A percentile compares a stretch with the other conserved stretches of the same genome.
Conservation (phyloP, 2,329 filamentous ascomycete genomes). For the Penicillium fuscoglaucum region DNA sequence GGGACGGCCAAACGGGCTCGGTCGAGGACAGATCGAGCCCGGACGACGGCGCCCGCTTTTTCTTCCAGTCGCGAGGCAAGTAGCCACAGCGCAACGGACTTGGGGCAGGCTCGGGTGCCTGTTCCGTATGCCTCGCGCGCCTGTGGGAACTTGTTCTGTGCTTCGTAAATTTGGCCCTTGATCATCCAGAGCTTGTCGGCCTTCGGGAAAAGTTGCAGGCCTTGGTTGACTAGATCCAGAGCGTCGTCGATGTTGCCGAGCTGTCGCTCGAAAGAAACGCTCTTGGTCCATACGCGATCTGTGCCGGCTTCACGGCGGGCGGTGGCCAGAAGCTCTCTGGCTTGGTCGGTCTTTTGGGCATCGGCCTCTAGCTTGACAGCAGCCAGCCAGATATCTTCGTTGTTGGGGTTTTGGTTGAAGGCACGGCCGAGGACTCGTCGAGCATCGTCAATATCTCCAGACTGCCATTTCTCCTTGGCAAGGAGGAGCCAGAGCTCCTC, state of each 20-base stretch:
- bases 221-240: constrained; percentile 83
- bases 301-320: constrained; percentile 88
- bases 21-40: constrained; percentile 91
- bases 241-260: constrained; percentile 76
- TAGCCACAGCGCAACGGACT: constrained; percentile 84
- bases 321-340: constrained; percentile 74
- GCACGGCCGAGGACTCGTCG: constrained; percentile 81
- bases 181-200: constrained; percentile 95
- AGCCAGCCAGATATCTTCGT: constrained; percentile 96
- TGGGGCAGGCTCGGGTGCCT: constrained; percentile 82
- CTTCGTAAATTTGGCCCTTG: constrained; percentile 96
- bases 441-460: constrained; percentile 83
- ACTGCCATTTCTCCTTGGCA: constrained; percentile 90
- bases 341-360: constrained; percentile 77
- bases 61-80: constrained; percentile 88
- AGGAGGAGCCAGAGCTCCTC: constrained; percentile 95
- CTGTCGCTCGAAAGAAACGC: constrained; percentile 87
- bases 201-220: constrained; percentile 79
- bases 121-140: constrained; percentile 87
- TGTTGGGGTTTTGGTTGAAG: constrained; percentile 93
- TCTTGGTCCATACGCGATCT: constrained; percentile 96
- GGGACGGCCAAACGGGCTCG: constrained; percentile 84
- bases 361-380: constrained; percentile 96
- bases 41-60: constrained; percentile 76
- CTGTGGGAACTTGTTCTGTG: constrained; percentile 73